Evolutionary conservation across 2,329 filamentous ascomycete species (phyloP), one percentile per base, ranked within the genome.

Genomic region (Hymenoscyphus fructigenus): DNA sequence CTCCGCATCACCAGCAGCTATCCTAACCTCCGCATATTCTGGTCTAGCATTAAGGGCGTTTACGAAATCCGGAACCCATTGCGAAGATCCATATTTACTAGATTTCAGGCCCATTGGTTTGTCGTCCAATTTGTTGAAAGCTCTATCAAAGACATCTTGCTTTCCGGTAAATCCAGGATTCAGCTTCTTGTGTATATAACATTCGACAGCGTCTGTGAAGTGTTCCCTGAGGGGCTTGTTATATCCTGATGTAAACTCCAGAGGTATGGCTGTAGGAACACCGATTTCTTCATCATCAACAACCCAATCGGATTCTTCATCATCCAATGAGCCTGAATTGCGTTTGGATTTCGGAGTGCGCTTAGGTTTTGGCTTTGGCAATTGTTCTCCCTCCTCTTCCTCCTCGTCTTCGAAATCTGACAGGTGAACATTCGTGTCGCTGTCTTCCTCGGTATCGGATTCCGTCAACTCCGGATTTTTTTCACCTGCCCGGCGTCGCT

Each of bases 121-220:
- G 68, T 91, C 86, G 68, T 91, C 85, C 0, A 94, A 80, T 72
- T 91, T 92, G 59, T 79, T 79, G 79, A 92, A 93, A 0, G 90
- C 87, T 29, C 90, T 80, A 14, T 78, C 72, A 75, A 92, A 95
- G 14, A 92, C 79, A 7, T 84, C 80, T 66, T 91, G 85, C 5
- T 84, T 78, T 20, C 83, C 82, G 12, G 84, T 78, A 71, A 93
- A 93, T 0, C 81, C 85, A 0, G 90, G 91, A 69, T 93, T 89
- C 60, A 95, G 82, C 70, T 89, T 88, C 73, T 90, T 91, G 72
- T 92, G 90, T 2, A 94, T 88, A 78, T 93, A 89, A 91, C 91
- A 94, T 74, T 92, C 90, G 1, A 94, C 81, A 0, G 86, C 89
- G 70, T 88, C 87, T 58, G 84, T 85, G 78, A 94, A 94, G 59